These are phyloP conservation scores for Scytalidium sp. DNA, from an alignment of 2,329 filamentous ascomycete species.

Conservation along the genomic window DNA sequence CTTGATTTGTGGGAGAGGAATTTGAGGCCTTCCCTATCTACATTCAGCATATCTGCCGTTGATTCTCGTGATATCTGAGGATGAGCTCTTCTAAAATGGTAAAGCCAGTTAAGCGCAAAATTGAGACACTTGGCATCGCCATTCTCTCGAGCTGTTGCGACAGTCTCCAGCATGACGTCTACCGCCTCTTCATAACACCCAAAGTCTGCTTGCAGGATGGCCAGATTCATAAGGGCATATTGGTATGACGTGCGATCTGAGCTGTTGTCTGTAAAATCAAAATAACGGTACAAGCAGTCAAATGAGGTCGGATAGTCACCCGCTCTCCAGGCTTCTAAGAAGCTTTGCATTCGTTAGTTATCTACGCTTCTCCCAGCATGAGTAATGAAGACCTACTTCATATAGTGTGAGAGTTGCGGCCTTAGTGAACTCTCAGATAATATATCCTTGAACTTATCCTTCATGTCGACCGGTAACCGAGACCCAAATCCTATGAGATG, in stretches of 20 bases:
- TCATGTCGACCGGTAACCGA: slow-evolving; percentile 73
- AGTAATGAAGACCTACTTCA: slow-evolving; percentile 49
- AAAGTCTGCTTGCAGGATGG: slow-evolving; percentile 92
- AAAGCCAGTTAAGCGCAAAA: slow-evolving; percentile 93
- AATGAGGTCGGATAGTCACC: slow-evolving; percentile 89
- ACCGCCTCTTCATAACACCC: slow-evolving; percentile 87
- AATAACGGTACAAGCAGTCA: slow-evolving; percentile 89
- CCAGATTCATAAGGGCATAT: slow-evolving; percentile 89
- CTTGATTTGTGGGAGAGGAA: slow-evolving; percentile 85
- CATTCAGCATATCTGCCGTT: slow-evolving; percentile 66
- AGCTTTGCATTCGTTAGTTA: slow-evolving; percentile 46
- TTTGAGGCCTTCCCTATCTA: slow-evolving; percentile 75
- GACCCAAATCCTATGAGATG: slow-evolving; percentile 63
- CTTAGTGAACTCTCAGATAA: slow-evolving; percentile 64
- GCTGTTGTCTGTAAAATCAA: slow-evolving; percentile 92
- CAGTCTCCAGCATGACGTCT: slow-evolving; percentile 91
- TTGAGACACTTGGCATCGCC: slow-evolving; percentile 90
- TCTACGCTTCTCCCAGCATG: background rate
- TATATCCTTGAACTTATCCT: slow-evolving; percentile 65
- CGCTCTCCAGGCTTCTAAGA: slow-evolving; percentile 87
- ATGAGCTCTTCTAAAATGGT: slow-evolving; percentile 87
- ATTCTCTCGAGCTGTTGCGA: slow-evolving; percentile 91
- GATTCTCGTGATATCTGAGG: slow-evolving; percentile 71
- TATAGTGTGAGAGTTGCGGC: slow-evolving; percentile 73
- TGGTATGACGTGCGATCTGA: slow-evolving; percentile 85